Conservation (phyloP, 164 flowering plant genomes). For the Amborella trichopoda region DNA sequence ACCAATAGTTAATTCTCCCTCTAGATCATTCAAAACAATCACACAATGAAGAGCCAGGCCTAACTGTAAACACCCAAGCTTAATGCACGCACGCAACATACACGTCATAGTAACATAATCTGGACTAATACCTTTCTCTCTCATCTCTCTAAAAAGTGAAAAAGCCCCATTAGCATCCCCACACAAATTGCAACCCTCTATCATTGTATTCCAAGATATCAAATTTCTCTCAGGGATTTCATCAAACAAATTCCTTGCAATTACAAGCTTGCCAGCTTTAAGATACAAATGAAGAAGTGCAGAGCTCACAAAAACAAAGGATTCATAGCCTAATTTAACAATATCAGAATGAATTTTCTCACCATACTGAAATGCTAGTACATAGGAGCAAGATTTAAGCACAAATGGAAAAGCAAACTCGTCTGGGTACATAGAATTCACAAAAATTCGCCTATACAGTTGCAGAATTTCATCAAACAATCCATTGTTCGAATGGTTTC, state of each 20-base stretch:
- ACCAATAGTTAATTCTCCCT: slow-evolving; percentile 22
- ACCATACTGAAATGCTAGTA: slow-evolving; percentile 17
- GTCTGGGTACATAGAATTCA: slow-evolving; percentile 30
- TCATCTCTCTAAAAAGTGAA: slow-evolving; percentile 24
- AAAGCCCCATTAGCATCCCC: slow-evolving; percentile 7
- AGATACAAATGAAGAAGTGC: slow-evolving; percentile 21
- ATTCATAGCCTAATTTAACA: slow-evolving; percentile 34
- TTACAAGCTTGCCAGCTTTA: slow-evolving; percentile 4
- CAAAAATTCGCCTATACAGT: slow-evolving; percentile 24
- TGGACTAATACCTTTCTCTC: slow-evolving; percentile 16
- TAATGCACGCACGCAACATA: slow-evolving; percentile 25
- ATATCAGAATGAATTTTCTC: slow-evolving; percentile 24
- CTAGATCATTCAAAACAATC: slow-evolving; percentile 17
- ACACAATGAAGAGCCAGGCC: slow-evolving; percentile 29
- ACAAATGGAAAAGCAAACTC: slow-evolving; percentile 30
- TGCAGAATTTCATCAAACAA: slow-evolving; percentile 19
- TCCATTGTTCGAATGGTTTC: slow-evolving; percentile 16
- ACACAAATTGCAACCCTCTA: slow-evolving; percentile 1
- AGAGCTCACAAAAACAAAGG: slow-evolving; percentile 15
- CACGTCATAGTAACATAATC: slow-evolving; percentile 18
- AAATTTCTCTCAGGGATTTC: slow-evolving; percentile 6
- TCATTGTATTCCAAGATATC: slow-evolving; percentile 6
- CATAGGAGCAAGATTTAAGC: slow-evolving; percentile 20
- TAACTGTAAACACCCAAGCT: slow-evolving; percentile 22
- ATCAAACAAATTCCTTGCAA: slow-evolving; percentile 9